These are phyloP conservation scores for Forsythia suspensa DNA, from an alignment of 257 asterid genomes.

Conservation along the genomic window DNA sequence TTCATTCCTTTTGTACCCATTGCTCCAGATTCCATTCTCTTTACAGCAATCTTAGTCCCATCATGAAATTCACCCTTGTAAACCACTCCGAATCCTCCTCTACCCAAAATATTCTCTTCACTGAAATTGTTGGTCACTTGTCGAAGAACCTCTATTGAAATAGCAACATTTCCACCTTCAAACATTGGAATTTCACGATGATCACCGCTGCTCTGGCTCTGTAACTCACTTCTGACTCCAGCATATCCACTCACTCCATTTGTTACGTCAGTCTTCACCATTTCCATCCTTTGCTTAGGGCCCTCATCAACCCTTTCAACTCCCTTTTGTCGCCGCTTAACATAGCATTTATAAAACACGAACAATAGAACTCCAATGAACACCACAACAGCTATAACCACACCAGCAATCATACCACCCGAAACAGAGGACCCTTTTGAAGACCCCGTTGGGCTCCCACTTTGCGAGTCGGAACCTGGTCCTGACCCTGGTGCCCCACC, in stretches of 20 bases:
- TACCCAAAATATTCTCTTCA: constrained; percentile 66
- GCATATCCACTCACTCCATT: constrained; percentile 44
- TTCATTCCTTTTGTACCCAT: constrained; percentile 92
- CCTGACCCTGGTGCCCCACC: constrained; percentile 42
- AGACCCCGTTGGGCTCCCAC: constrained; percentile 39
- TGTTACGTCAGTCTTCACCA: constrained; percentile 38
- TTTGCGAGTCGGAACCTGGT: constrained; percentile 19
- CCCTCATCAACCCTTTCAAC: constrained; percentile 54
- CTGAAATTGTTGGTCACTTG: constrained; percentile 83
- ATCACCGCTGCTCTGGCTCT: constrained; percentile 82
- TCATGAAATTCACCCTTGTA: constrained; percentile 89
- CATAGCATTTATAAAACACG: constrained; percentile 70
- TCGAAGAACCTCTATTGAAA: constrained; percentile 77
- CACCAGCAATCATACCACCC: constrained; percentile 77
- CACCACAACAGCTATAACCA: constrained; percentile 59
- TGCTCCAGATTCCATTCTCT: constrained; percentile 88
- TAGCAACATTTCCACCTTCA: constrained; percentile 73
- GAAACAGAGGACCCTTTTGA: constrained; percentile 42
- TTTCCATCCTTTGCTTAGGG: constrained; percentile 60
- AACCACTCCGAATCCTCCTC: constrained; percentile 92
- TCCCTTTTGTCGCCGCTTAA: constrained; percentile 51
- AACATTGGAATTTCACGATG: constrained; percentile 61
- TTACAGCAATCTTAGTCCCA: constrained; percentile 94
- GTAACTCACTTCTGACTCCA: constrained; percentile 54
- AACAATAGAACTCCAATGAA: constrained; percentile 61